Conservation (phyloP, 1,139 yeast genomes). For the Protomyces arabidopsidicola region DNA sequence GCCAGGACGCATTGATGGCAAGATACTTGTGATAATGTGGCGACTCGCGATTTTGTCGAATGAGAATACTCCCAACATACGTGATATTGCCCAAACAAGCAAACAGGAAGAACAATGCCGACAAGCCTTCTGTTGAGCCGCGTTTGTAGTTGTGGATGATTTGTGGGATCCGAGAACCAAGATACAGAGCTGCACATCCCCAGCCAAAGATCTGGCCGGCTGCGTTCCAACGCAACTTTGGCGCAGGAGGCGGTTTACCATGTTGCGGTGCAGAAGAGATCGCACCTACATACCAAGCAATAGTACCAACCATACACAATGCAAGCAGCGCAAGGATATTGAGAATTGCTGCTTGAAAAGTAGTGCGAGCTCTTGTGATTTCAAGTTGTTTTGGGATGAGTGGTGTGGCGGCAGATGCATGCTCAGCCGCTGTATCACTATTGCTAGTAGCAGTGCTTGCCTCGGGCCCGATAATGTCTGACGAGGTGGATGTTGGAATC, state of each 20-base stretch:
- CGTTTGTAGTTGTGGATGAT: conserved; percentile 64
- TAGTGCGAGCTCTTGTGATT: neutral
- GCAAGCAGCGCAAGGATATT: conserved; percentile 39
- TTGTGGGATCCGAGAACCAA: conserved; percentile 77
- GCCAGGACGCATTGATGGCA: conserved; percentile 68
- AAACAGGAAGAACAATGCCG: conserved; percentile 67
- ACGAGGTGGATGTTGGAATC: conserved; percentile 10
- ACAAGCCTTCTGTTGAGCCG: conserved; percentile 55
- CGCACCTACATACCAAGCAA: conserved; percentile 65
- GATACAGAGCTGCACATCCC: conserved; percentile 61
- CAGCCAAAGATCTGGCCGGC: conserved; percentile 69
- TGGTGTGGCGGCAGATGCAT: conserved; percentile 31
- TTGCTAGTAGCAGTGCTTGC: conserved; percentile 23
- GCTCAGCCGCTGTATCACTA: conserved; percentile 35
- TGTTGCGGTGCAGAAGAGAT: conserved; percentile 56
- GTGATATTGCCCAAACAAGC: conserved; percentile 73
- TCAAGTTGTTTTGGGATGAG: conserved; percentile 13
- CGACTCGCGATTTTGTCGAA: conserved; percentile 36
- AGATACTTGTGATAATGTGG: conserved; percentile 43
- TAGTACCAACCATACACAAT: conserved; percentile 57
- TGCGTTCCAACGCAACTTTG: conserved; percentile 34
- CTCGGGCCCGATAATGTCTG: conserved; percentile 26
- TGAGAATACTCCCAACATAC: conserved; percentile 66
- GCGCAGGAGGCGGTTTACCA: conserved; percentile 20
- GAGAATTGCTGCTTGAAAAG: neutral